A percentile compares a stretch with the other conserved stretches of the same genome.
Evolutionary conservation across 2,329 filamentous ascomycete species (phyloP).

Genomic region (Pyrenochaeta sp.): DNA sequence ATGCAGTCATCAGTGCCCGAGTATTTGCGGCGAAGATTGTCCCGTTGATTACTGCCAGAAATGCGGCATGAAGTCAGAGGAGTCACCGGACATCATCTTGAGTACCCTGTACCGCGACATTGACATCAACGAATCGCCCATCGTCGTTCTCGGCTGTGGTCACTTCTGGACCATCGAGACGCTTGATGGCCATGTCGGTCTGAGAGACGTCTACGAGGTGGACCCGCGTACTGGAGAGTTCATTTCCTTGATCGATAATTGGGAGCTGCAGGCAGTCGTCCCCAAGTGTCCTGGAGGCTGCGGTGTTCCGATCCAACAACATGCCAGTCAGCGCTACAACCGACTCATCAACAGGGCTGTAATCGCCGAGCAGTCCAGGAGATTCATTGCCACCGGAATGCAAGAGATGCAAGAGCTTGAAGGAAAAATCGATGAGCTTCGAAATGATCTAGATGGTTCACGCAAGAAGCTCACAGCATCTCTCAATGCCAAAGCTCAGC

Average conservation of each 20-base stretch:
- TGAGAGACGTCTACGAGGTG: conserved; percentile 33
- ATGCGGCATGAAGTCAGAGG: conserved; percentile 27
- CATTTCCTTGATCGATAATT: conserved; percentile 33
- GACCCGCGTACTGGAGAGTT: conserved; percentile 23
- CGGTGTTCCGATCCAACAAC: conserved; percentile 41
- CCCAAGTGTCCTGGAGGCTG: conserved; percentile 46
- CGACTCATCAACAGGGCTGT: conserved; percentile 47
- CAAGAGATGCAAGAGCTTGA: conserved; percentile 35
- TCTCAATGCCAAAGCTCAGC: no score
- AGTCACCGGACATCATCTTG: conserved; percentile 35
- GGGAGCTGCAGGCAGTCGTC: conserved; percentile 26
- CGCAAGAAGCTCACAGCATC: conserved; percentile 7
- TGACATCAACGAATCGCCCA: conserved; percentile 37
- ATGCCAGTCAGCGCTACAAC: conserved; percentile 47
- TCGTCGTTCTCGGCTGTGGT: conserved; percentile 34
- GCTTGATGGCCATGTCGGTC: conserved; percentile 36
- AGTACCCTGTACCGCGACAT: conserved; percentile 31
- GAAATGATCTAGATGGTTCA: conserved; percentile 23
- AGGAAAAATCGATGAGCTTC: conserved; percentile 16
- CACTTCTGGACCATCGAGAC: conserved; percentile 43
- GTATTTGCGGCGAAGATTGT: conserved; percentile 40
- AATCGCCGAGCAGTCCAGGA: conserved; percentile 49
- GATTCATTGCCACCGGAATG: conserved; percentile 43
- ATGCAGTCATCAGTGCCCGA: conserved; percentile 44
- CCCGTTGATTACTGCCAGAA: conserved; percentile 29